Conservation (phyloP, 768 basidiomycete genomes). For the Guyanaporus albipodus region DNA sequence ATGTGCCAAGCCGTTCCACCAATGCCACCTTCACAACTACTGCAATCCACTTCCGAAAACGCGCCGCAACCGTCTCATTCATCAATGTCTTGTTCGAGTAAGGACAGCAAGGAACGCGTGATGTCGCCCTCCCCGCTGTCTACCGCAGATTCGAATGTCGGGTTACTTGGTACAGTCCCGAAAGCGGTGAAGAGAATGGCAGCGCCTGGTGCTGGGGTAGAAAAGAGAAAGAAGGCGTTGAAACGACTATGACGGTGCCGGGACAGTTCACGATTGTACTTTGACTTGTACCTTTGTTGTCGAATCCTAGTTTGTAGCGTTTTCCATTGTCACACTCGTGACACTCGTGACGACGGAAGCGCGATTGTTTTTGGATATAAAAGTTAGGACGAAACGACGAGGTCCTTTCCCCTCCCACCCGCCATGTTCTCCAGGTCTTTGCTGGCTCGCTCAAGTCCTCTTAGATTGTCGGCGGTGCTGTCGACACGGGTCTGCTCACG, state of each 20-base stretch:
- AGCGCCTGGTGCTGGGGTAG: conserved; percentile 57
- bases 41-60: conserved; percentile 36
- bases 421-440: conserved; percentile 24
- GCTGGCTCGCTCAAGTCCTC: conserved; percentile 13
- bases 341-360: conserved; percentile 18
- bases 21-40: conserved; percentile 36
- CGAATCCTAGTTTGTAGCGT: conserved; percentile 2
- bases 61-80: conserved; percentile 40
- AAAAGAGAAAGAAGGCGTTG: conserved; percentile 87
- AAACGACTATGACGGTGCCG: conserved; percentile 55
- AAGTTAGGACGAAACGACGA: background rate
- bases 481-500: conserved; percentile 12
- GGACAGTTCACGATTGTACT: background rate
- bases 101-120: conserved; percentile 53
- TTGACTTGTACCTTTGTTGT: conserved; percentile 6
- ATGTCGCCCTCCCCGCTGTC: conserved; percentile 66
- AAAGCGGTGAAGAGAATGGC: conserved; percentile 68
- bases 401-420: background rate
- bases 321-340: conserved; percentile 16
- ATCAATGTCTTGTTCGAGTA: conserved; percentile 27
- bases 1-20: conserved; percentile 41
- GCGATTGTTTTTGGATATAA: conserved; percentile 15
- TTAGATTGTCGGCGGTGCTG: conserved; percentile 6
- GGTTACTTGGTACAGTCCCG: conserved; percentile 35
- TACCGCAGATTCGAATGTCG: conserved; percentile 68